These are phyloP conservation scores for Globisporangium spiculum DNA, from an alignment of 352 stramenopile genomes.

Conservation along the genomic window DNA sequence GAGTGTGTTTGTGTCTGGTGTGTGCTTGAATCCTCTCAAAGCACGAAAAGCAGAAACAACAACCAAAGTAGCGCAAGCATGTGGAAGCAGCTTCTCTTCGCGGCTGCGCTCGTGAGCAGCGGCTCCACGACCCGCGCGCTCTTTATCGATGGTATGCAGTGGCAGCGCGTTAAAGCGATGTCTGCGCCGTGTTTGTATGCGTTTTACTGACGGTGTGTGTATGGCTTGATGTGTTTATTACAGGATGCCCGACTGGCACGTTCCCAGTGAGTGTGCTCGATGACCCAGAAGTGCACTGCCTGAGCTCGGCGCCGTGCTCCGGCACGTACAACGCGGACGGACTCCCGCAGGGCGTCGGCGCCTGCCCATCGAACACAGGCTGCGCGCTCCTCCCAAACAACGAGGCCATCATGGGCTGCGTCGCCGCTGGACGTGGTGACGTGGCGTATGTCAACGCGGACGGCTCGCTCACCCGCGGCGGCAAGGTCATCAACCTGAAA, in stretches of 20 bases:
- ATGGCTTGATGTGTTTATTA: neutral
- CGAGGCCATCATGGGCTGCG: conserved; percentile 69
- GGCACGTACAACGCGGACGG: conserved; percentile 53
- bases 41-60: neutral
- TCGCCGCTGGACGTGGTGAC: conserved; percentile 39
- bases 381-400: conserved; percentile 61
- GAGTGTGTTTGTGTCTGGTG: neutral
- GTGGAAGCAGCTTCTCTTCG: conserved; percentile 17
- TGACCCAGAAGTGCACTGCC: conserved; percentile 46
- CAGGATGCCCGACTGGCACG: conserved; percentile 44
- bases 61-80: conserved; percentile 7
- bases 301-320: conserved; percentile 51
- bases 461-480: conserved; percentile 52
- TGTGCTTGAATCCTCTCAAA: neutral
- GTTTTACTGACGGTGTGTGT: neutral
- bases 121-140: conserved; percentile 7
- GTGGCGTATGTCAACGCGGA: conserved; percentile 74
- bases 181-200: neutral
- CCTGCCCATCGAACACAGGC: conserved; percentile 45
- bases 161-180: no score
- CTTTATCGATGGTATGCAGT: conserved; percentile 19
- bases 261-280: conserved; percentile 71
- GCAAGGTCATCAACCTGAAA: conserved; percentile 25
- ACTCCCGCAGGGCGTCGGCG: conserved; percentile 44
- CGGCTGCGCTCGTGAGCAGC: conserved; percentile 6